Evolutionary conservation across 2,329 filamentous ascomycete species (phyloP).

Genomic region (Aspergillus sp.): DNA sequence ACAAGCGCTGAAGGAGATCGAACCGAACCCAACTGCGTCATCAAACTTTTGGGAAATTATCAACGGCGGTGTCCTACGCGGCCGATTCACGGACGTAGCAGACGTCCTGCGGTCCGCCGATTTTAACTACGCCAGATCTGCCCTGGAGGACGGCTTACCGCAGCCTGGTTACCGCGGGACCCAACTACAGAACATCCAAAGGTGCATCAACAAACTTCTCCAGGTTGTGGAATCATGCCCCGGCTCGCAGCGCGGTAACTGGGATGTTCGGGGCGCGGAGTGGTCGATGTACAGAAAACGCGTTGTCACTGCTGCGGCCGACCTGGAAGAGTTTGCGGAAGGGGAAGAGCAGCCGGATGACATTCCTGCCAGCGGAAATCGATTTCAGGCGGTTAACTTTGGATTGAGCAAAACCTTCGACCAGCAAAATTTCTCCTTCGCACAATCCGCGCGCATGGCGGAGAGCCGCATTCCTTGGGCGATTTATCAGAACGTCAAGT

Average conservation of each 20-base stretch:
- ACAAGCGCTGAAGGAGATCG: constrained; percentile 52
- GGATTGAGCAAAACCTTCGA: constrained; percentile 31
- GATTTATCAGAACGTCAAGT: constrained; percentile 75
- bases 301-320: constrained; percentile 57
- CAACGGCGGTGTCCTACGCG: constrained; percentile 64
- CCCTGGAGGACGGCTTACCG: constrained; percentile 52
- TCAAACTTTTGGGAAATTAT: constrained; percentile 76
- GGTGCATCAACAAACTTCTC: constrained; percentile 59
- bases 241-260: constrained; percentile 53
- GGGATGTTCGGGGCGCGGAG: constrained; percentile 72
- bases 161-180: constrained; percentile 61
- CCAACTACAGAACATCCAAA: constrained; percentile 68
- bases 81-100: constrained; percentile 59
- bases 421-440: constrained; percentile 50
- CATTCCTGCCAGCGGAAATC: constrained; percentile 30
- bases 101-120: constrained; percentile 62
- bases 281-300: constrained; percentile 79
- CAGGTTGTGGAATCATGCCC: constrained; percentile 66
- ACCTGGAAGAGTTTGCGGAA: constrained; percentile 70
- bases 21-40: constrained; percentile 67
- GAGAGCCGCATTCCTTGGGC: constrained; percentile 83
- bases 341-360: constrained; percentile 47
- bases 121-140: constrained; percentile 64
- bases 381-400: constrained; percentile 42
- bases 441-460: constrained; percentile 60